Percentiles rank a stretch among this genome's conserved stretches.
Conservation (phyloP, 2,329 filamentous ascomycete genomes). For the Macrophomina phaseolina region DNA sequence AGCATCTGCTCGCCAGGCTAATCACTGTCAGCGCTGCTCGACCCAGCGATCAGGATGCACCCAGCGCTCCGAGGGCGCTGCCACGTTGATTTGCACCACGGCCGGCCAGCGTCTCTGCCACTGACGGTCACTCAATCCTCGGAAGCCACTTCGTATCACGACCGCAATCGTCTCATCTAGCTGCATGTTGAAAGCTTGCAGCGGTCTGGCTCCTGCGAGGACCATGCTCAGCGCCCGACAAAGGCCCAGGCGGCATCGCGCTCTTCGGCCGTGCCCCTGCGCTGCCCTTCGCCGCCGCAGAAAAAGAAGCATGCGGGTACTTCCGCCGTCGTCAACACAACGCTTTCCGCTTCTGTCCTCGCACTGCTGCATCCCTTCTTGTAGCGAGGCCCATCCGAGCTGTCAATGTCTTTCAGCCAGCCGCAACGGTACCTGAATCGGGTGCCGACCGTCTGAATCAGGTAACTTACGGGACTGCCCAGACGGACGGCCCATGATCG, state of each 20-base stretch:
- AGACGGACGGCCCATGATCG: not conserved
- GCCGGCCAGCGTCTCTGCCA: not conserved
- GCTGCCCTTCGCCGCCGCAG: not conserved
- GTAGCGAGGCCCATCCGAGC: not conserved
- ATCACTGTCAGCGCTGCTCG: not conserved
- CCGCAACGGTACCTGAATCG: not conserved
- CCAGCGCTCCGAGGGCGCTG: not conserved
- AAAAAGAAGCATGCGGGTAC: too few species aligned
- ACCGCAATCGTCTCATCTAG: not conserved
- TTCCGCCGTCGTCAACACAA: not conserved
- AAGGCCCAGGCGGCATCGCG: not conserved
- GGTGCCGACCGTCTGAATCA: not conserved
- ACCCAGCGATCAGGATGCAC: not conserved
- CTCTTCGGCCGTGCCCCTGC: not conserved
- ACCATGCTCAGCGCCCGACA: not conserved
- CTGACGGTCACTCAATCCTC: not conserved
- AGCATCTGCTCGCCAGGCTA: not conserved
- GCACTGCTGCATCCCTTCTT: not conserved
- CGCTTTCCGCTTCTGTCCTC: not conserved
- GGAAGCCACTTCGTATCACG: not conserved
- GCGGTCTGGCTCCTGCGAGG: not conserved
- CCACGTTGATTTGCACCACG: conserved; percentile 7
- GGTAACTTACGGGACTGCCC: too few species aligned
- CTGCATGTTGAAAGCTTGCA: not conserved
- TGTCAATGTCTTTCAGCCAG: not conserved